Percentiles rank a stretch among this genome's conserved stretches.
Conservation (phyloP, 345 rosid genomes). For the Bretschneidera sinensis region DNA sequence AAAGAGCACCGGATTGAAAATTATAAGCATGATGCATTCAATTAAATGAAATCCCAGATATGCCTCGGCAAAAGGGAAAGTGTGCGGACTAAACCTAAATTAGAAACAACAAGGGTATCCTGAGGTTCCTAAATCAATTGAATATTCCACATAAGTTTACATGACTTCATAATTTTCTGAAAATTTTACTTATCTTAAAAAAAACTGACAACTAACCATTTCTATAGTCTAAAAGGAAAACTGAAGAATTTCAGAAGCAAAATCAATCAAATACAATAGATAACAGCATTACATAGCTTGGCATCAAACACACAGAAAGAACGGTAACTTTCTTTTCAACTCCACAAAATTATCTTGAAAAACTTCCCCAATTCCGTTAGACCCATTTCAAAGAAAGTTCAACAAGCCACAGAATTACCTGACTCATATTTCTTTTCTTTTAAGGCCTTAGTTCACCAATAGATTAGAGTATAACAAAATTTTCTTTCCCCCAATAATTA, state of each 20-base stretch:
- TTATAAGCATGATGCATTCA: background rate
- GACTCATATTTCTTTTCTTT: background rate
- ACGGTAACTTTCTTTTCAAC: too few species aligned
- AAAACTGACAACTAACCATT: background rate
- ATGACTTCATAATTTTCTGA: background rate
- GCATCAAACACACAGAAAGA: too few species aligned
- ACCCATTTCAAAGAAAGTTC: too few species aligned
- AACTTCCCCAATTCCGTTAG: too few species aligned
- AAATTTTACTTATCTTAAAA: too few species aligned
- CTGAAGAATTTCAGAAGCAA: background rate
- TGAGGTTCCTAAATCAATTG: background rate
- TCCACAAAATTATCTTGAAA: too few species aligned
- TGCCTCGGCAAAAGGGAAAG: too few species aligned
- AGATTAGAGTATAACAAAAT: background rate
- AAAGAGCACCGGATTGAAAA: too few species aligned
- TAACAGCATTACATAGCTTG: background rate
- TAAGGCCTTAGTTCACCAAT: background rate
- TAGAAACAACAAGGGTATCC: background rate
- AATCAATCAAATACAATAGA: background rate
- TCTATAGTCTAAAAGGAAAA: background rate
- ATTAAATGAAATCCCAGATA: too few species aligned
- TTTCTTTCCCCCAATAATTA: background rate
- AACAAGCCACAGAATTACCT: too few species aligned
- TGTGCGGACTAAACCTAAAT: background rate
- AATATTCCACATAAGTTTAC: background rate